Base-by-base conservation (phyloP, 2,329 filamentous ascomycete genomes). In the Sporothrix brunneoviolacea region DNA sequence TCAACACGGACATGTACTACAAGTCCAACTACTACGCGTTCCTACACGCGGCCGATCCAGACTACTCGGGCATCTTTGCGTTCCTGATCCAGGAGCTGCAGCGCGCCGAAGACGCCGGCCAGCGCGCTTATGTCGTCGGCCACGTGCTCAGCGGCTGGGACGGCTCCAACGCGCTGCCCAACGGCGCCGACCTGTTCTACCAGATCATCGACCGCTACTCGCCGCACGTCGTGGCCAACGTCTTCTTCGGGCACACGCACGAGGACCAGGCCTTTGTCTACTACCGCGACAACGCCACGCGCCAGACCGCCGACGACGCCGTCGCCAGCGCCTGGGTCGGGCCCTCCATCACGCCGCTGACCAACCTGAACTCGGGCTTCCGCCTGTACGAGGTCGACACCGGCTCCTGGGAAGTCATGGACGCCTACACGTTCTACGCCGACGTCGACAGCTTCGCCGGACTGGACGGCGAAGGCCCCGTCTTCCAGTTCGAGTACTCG, bases 1-100 rank as follows among this genome's bases (percentile, higher is more conserved):
- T 82, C 57, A 81, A 78, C 66, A 80, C 76, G 16, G 79, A 81
- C 60, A 62, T 80, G 54, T 80, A 75, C 64, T 82, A 82, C 61
- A 71, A 69, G n/a, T 64, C 71, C 54, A 82, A 83, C 65, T 78
- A 75, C 60, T 76, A 72, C 65, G 61, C 77, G 32, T 82, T 78
- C 57, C 67, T 73, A 54, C 67, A 72, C 40, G 65, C 69, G 1
- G 72, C 77, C 66, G 63, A 73, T 40, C 62, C 61, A 12, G 77
- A 81, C 57, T 77, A 77, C 3, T 70, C 70, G 58, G 67, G 67
- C 12, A 72, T 80, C 59, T 65, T 82, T 4, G 63, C 68, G 15
- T 81, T 77, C 74, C 67, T 82, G 8, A 72, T 77, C 5, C 48
- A 57, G 4, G 73, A 82, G 58, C 71, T 83, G 0, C 69, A 76